Percentiles rank a stretch among this genome's conserved stretches.
Conservation (phyloP, 1,284 basidiomycete species). For the Ceratobasidium theobromae region DNA sequence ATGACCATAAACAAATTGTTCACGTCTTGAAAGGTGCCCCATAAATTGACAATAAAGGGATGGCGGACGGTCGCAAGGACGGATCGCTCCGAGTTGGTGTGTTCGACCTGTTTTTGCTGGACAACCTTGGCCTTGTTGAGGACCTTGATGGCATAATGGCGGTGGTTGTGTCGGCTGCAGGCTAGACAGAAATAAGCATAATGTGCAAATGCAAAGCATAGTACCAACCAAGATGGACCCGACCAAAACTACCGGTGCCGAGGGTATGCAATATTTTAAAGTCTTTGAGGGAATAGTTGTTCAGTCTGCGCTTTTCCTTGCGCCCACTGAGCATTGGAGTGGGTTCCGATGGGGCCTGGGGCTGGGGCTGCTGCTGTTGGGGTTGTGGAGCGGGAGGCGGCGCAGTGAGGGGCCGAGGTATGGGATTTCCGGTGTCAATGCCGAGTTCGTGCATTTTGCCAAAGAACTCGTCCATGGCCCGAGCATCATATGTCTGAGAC, state of each 20-base stretch:
- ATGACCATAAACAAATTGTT: constrained; percentile 99
- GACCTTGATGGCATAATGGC: constrained; percentile 95
- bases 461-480: constrained; percentile 29
- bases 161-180: constrained; percentile 86
- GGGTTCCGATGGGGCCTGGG: neutral
- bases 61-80: constrained; percentile 90
- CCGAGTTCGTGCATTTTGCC: constrained; percentile 28
- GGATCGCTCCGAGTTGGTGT: constrained; percentile 93
- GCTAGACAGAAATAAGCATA: constrained; percentile 50
- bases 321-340: neutral
- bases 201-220: constrained; percentile 27
- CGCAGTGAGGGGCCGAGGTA: neutral
- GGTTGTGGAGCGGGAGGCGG: neutral
- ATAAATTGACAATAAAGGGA: constrained; percentile 96
- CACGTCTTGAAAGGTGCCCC: constrained; percentile 95
- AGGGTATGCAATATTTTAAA: constrained; percentile 78
- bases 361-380: too few species aligned
- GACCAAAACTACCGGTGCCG: constrained; percentile 92
- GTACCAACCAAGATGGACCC: constrained; percentile 82
- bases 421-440: neutral
- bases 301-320: constrained; percentile 28
- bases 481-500: constrained; percentile 6
- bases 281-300: constrained; percentile 64
- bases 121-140: constrained; percentile 93
- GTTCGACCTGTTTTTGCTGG: constrained; percentile 94